These are phyloP conservation scores for Heritiera fomes DNA, from an alignment of 345 rosid genomes.

Conservation along the genomic window DNA sequence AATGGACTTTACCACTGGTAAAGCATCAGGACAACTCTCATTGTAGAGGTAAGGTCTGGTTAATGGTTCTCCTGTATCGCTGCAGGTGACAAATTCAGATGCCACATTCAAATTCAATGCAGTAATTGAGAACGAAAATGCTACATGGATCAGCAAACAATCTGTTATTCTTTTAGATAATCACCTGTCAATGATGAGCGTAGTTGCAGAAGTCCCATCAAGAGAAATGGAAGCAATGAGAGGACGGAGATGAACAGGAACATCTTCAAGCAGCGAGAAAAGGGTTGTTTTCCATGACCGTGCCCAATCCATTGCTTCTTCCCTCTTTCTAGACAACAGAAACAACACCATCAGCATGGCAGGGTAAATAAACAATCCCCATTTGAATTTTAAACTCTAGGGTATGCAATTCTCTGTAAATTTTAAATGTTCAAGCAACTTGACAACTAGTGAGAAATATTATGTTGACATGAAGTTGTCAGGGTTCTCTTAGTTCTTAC, in stretches of 20 bases:
- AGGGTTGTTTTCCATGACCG: constrained; percentile 76
- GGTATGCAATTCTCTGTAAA: not conserved
- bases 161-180: not conserved
- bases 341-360: constrained; percentile 34
- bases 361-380: not conserved
- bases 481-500: constrained; percentile 26
- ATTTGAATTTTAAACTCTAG: not conserved
- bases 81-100: constrained; percentile 33
- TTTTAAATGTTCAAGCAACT: not conserved
- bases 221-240: constrained; percentile 67
- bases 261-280: constrained; percentile 61
- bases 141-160: not conserved
- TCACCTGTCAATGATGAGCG: constrained; percentile 75
- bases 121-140: not conserved
- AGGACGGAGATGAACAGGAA: constrained; percentile 62
- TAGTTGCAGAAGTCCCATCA: constrained; percentile 95
- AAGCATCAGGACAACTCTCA: constrained; percentile 77
- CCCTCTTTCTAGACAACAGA: constrained; percentile 73
- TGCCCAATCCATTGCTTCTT: constrained; percentile 69
- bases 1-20: constrained; percentile 65
- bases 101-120: constrained; percentile 11
- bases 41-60: constrained; percentile 77
- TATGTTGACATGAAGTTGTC: not conserved
- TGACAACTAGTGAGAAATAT: too few species aligned
- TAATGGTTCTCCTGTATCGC: constrained; percentile 66